Evolutionary conservation across 495 filamentous ascomycete species (phyloP).

Genomic region (Saxophila tyrrhenica): DNA sequence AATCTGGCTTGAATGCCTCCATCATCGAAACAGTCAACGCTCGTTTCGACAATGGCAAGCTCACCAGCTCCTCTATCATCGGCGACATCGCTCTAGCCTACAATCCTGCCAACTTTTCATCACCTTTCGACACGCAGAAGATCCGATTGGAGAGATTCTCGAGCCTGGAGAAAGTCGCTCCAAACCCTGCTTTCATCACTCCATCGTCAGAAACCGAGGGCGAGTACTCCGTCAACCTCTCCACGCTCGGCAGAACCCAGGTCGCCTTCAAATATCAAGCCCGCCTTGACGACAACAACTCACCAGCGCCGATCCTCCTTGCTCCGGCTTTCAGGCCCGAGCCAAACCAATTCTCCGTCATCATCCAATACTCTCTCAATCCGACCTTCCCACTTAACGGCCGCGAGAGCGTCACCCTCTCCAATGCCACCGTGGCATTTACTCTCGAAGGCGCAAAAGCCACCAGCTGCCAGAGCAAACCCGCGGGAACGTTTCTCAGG

Average conservation of each 20-base stretch:
- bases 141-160: conserved; percentile 86
- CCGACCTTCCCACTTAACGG: conserved; percentile 43
- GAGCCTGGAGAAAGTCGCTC: conserved; percentile 85
- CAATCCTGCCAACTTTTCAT: conserved; percentile 47
- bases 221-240: conserved; percentile 65
- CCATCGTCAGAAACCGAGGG: conserved; percentile 60
- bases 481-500: conserved; percentile 66
- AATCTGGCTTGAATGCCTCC: conserved; percentile 76
- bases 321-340: conserved; percentile 76
- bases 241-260: conserved; percentile 57
- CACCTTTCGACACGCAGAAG: conserved; percentile 45
- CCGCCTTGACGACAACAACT: conserved; percentile 54
- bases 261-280: conserved; percentile 93
- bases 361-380: conserved; percentile 80
- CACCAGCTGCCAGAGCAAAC: conserved; percentile 56
- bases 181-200: conserved; percentile 80
- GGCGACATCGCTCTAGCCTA: conserved; percentile 88
- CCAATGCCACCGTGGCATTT: conserved; percentile 72
- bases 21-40: conserved; percentile 85
- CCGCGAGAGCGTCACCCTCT: conserved; percentile 47
- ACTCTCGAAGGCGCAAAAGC: conserved; percentile 60
- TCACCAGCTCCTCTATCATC: conserved; percentile 61
- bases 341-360: conserved; percentile 65
- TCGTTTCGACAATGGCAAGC: conserved; percentile 60
- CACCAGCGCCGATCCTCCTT: conserved; percentile 69